Evolutionary conservation across 257 asterid genomes (phyloP), one percentile per base, ranked within the genome.

Genomic region (Primulina tabacum): DNA sequence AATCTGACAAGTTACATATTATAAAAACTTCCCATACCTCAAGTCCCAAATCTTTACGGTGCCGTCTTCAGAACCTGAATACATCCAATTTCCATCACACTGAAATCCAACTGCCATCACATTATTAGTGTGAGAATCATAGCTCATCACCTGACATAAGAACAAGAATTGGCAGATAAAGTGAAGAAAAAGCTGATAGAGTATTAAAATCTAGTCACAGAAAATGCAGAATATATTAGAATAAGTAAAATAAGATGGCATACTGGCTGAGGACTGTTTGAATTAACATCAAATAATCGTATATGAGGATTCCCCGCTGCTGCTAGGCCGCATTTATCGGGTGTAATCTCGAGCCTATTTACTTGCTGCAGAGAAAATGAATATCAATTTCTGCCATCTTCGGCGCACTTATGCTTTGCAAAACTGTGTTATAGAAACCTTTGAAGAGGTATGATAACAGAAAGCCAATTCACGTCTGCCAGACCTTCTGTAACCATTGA

Each of bases 301-400:
- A 94, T 91, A 72, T 94, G 99, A 75, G 99, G 99, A 81, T 94
- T 94, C 74, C 99, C 99, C 11, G 99, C 99, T 65, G 96, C 99
- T 81, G 99, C 97, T 59, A 94, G 72, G 78, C 58, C 88, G 71
- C 86, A 82, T 61, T 94, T 94, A 81, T 94, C 96, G 17, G 97
- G 99, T 21, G 97, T 89, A 69, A 94, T 86, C 86, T 94, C 97
- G 21, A 94, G 97, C 69, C 96, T 83, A 82, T 94, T 94, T 35
- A 94, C 99, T 86, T 94, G 99, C 97, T 94, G 85, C 67, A 69
- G 24, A 72, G 33, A 69, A 34, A 73, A 61, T 9, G 29, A 28
- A 72, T 66, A 78, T 84, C 74, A 82, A 67, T 80, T 70, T 75
- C 65, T 50, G 57, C 57, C 1, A 50, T 17, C 57, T 4, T 50